phyloP scores from a whole-genome alignment of 176 grass and related monocot species.

The Poa pratensis region DNA sequence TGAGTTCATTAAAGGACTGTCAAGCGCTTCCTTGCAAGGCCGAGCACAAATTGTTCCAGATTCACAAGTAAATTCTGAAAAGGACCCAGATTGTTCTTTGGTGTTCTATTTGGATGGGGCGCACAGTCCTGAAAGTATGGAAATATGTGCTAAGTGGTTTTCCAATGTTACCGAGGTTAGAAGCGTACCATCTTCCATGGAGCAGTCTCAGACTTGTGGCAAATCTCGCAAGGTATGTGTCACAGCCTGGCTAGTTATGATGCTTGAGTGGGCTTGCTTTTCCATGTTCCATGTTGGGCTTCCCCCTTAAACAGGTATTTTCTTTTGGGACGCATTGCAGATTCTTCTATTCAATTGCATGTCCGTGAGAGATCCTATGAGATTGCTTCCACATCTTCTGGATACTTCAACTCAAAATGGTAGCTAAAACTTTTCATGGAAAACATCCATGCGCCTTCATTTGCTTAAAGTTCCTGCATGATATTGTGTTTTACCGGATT shows the following conservation, averaged over 20 bases:
- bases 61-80: slow-evolving; percentile 53
- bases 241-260: slow-evolving; percentile 12
- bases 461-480: background rate
- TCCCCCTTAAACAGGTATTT: slow-evolving; percentile 9
- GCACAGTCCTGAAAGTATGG: slow-evolving; percentile 97
- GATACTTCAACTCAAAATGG: slow-evolving; percentile 73
- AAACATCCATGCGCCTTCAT: slow-evolving; percentile 18
- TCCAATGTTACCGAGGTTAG: slow-evolving; percentile 52
- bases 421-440: slow-evolving; percentile 36
- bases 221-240: slow-evolving; percentile 60
- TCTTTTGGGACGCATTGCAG: slow-evolving; percentile 45
- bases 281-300: slow-evolving; percentile 25
- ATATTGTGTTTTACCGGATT: slow-evolving; percentile 4
- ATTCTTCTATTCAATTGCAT: slow-evolving; percentile 99
- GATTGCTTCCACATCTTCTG: slow-evolving; percentile 76
- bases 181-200: slow-evolving; percentile 38
- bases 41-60: slow-evolving; percentile 83
- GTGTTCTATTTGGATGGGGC: slow-evolving; percentile 96
- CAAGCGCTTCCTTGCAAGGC: slow-evolving; percentile 78
- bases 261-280: slow-evolving; percentile 35
- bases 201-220: slow-evolving; percentile 30
- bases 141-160: slow-evolving; percentile 94
- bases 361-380: slow-evolving; percentile 90
- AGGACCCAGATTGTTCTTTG: slow-evolving; percentile 43
- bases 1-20: slow-evolving; percentile 75